phyloP scores from a whole-genome alignment of 352 stramenopile genomes.

The Pythium rishiriense region DNA sequence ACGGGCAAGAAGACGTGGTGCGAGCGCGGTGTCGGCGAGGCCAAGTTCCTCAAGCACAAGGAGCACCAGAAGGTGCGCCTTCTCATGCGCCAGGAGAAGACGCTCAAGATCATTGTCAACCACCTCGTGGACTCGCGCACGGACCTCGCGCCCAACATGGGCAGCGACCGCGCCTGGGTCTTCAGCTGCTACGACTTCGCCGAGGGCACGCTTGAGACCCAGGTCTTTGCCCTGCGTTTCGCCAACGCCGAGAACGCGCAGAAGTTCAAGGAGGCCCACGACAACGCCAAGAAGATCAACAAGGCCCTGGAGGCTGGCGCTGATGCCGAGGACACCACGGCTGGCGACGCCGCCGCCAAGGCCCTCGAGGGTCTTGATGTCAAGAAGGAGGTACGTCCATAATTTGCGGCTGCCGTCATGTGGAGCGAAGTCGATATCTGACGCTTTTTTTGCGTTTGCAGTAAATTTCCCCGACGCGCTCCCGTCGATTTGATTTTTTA shows the following conservation, averaged over 20 bases:
- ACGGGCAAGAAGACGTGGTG: constrained; percentile 98
- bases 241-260: constrained; percentile 94
- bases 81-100: constrained; percentile 99
- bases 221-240: constrained; percentile 93
- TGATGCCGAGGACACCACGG: constrained; percentile 89
- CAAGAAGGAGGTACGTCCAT: constrained; percentile 80
- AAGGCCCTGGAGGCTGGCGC: constrained; percentile 91
- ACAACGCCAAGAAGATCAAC: constrained; percentile 93
- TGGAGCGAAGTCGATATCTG: neutral
- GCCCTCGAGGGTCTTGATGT: constrained; percentile 90
- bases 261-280: constrained; percentile 97
- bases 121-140: constrained; percentile 97
- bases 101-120: constrained; percentile 99
- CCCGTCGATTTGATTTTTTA: constrained; percentile 36
- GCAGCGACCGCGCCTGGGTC: constrained; percentile 96
- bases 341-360: constrained; percentile 93
- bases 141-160: constrained; percentile 95
- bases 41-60: constrained; percentile 97
- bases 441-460: constrained; percentile 1
- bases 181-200: constrained; percentile 99
- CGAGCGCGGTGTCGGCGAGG: constrained; percentile 96
- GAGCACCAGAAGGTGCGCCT: constrained; percentile 93
- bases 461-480: constrained; percentile 24
- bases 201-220: constrained; percentile 91
- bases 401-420: neutral